Conservation (phyloP, 1,139 yeast species). For the Yamadazyma buinensis region DNA sequence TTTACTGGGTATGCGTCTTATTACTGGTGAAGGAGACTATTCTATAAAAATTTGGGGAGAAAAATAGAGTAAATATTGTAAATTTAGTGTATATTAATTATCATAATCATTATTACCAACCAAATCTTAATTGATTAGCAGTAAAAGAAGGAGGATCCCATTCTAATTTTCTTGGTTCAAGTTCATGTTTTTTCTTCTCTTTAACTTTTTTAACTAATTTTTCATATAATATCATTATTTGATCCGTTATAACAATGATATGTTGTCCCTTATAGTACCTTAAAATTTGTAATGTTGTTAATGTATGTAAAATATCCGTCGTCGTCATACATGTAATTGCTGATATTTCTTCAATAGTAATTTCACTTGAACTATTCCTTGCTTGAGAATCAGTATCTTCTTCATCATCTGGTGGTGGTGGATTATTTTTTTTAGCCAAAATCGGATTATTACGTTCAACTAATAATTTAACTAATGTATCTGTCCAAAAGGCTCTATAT, state of each 20-base stretch:
- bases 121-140: conserved; percentile 92
- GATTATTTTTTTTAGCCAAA: conserved; percentile 38
- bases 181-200: conserved; percentile 69
- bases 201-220: conserved; percentile 53
- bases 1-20: conserved; percentile 70
- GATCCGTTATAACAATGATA: conserved; percentile 86
- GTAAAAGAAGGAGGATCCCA: conserved; percentile 98
- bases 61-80: neutral
- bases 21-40: conserved; percentile 90
- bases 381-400: conserved; percentile 12
- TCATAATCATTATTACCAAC: conserved; percentile 53
- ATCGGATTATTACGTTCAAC: conserved; percentile 55
- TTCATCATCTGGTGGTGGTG: conserved; percentile 20
- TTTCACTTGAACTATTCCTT: conserved; percentile 42
- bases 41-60: conserved; percentile 83
- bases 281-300: conserved; percentile 85
- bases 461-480: conserved; percentile 70
- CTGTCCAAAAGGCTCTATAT: conserved; percentile 97
- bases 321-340: conserved; percentile 91
- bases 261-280: conserved; percentile 96
- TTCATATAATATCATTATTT: conserved; percentile 72
- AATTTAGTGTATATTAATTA: conserved; percentile 1
- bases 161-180: conserved; percentile 65
- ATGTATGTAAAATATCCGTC: conserved; percentile 88
- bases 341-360: conserved; percentile 91